Conservation (phyloP, 495 filamentous ascomycete genomes). For the Penicillium roqueforti region DNA sequence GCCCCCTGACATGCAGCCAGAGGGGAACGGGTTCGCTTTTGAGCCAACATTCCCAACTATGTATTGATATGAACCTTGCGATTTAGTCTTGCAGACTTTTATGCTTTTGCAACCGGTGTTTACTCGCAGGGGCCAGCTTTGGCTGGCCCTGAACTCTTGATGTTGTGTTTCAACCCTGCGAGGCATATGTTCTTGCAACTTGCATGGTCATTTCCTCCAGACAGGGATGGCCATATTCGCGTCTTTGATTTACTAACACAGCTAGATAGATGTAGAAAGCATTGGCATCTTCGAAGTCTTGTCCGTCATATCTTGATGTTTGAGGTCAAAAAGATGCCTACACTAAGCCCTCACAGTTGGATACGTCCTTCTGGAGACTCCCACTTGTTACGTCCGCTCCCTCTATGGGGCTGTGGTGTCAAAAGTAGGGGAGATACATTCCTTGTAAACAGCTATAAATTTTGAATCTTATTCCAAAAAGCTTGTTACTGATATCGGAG, state of each 20-base stretch:
- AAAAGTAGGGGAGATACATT: constrained; percentile 48
- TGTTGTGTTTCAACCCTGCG: constrained; percentile 3
- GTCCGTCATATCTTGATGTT: constrained; percentile 44
- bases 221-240: neutral
- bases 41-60: constrained; percentile 36
- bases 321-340: constrained; percentile 50
- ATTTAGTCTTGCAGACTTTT: neutral
- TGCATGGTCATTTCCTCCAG: neutral
- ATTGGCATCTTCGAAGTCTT: constrained; percentile 49
- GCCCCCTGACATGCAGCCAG: constrained; percentile 30
- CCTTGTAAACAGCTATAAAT: constrained; percentile 8
- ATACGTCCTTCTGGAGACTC: constrained; percentile 35
- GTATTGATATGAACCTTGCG: neutral
- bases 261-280: constrained; percentile 1
- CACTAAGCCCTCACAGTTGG: constrained; percentile 31
- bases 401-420: constrained; percentile 46
- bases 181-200: neutral
- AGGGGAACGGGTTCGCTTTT: constrained; percentile 49
- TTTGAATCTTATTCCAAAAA: neutral
- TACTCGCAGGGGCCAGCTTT: neutral
- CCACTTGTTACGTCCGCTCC: constrained; percentile 49
- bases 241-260: neutral
- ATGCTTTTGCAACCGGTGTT: neutral
- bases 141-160: neutral
- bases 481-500: neutral